These are phyloP conservation scores for Neurospora sublineolata DNA, from an alignment of 495 filamentous ascomycete genomes.

Conservation along the genomic window DNA sequence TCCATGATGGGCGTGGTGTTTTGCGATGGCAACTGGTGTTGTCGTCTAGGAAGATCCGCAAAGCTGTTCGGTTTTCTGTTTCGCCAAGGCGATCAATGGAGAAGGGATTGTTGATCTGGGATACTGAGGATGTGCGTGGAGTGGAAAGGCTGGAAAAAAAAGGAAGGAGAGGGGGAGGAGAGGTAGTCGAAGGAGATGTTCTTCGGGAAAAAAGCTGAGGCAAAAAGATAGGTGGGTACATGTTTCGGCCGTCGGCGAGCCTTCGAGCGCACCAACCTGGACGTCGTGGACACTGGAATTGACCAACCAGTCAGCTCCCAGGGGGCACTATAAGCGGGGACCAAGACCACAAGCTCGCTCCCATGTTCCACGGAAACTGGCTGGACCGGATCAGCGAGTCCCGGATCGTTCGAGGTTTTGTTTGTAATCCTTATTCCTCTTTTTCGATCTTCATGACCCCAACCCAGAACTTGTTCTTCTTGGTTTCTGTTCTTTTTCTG, in stretches of 20 bases:
- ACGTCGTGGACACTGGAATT: neutral
- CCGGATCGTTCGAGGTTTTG: neutral
- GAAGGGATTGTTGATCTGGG: neutral
- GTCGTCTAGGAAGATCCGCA: neutral
- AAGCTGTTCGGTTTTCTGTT: neutral
- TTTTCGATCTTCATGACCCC: neutral
- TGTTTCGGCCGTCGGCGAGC: neutral
- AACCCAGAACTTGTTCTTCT: neutral
- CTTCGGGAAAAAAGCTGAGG: neutral
- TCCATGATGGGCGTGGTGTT: constrained; percentile 52
- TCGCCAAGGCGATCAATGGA: neutral
- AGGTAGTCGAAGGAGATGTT: neutral
- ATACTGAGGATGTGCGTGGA: neutral
- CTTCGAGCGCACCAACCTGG: neutral
- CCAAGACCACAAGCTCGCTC: neutral
- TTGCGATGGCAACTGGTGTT: neutral
- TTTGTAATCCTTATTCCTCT: neutral
- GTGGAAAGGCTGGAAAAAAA: neutral
- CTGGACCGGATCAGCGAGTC: neutral
- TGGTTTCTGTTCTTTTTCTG: neutral
- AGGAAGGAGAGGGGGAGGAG: neutral
- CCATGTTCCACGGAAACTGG: neutral
- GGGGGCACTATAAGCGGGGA: neutral
- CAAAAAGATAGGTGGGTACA: neutral
- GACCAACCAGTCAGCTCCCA: neutral